Conservation (phyloP, 2,329 filamentous ascomycete species). For the Colletotrichum scovillei region DNA sequence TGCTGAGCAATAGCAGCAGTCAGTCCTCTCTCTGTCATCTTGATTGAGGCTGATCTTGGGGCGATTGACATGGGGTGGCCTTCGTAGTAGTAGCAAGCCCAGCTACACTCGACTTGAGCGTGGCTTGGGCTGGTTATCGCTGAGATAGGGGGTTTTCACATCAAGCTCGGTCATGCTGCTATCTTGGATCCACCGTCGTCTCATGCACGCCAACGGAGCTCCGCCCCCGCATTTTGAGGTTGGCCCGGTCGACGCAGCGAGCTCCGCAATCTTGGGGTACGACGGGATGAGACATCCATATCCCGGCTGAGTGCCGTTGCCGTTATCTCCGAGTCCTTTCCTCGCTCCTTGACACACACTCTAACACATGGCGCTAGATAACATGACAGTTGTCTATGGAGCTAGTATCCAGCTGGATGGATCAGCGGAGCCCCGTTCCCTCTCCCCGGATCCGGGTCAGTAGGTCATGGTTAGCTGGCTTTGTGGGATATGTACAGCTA, state of each 20-base stretch:
- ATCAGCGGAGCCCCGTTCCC: background rate
- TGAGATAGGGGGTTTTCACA: slow-evolving; percentile 14
- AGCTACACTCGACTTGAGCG: background rate
- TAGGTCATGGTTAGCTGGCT: background rate
- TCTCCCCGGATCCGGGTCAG: background rate
- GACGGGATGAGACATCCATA: background rate
- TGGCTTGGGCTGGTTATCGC: slow-evolving; percentile 17
- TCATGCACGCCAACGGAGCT: slow-evolving; percentile 21
- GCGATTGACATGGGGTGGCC: background rate
- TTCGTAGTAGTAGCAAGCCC: background rate
- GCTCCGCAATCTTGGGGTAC: slow-evolving; percentile 11
- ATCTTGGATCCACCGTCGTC: background rate
- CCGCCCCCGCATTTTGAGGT: slow-evolving; percentile 26
- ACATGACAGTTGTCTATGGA: background rate
- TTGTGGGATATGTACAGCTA: background rate
- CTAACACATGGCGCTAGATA: background rate
- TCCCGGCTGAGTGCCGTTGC: background rate
- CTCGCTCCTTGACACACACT: too few species aligned
- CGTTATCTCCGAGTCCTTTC: background rate
- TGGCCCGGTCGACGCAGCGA: background rate
- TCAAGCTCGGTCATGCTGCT: slow-evolving; percentile 8
- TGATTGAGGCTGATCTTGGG: background rate
- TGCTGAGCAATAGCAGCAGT: background rate
- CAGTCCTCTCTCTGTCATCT: background rate
- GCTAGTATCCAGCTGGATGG: background rate